A percentile compares a stretch with the other conserved stretches of the same genome.
phyloP scores from a whole-genome alignment of 768 basidiomycete species.

The Saitozyma sp. region DNA sequence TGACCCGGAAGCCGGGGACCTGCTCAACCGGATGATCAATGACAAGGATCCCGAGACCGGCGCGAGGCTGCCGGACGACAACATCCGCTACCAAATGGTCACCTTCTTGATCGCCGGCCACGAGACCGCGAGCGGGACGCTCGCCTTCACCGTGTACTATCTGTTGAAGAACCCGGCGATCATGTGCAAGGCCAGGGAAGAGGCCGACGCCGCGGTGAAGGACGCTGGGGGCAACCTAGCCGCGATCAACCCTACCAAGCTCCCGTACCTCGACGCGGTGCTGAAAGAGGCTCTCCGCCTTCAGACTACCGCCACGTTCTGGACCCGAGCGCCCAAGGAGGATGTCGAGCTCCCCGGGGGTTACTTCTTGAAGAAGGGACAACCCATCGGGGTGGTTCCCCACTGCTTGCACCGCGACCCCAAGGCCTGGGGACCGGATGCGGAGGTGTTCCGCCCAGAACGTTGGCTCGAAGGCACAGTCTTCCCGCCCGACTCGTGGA shows the following conservation, averaged over 20 bases:
- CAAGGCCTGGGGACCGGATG: constrained; percentile 59
- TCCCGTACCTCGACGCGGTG: not conserved
- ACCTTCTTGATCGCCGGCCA: constrained; percentile 61
- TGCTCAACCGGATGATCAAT: constrained; percentile 58
- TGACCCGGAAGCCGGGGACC: constrained; percentile 54
- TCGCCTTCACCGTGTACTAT: not conserved
- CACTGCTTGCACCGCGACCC: constrained; percentile 55
- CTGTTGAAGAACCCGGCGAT: not conserved
- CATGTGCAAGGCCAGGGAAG: not conserved
- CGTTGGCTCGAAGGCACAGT: constrained; percentile 57
- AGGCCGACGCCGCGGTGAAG: not conserved
- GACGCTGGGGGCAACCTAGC: not conserved
- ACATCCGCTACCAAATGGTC: constrained; percentile 57
- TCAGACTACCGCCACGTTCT: not conserved
- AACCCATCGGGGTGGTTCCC: constrained; percentile 45
- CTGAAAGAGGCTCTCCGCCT: not conserved
- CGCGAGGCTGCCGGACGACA: constrained; percentile 54
- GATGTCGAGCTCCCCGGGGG: not conserved
- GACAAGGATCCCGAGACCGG: constrained; percentile 58
- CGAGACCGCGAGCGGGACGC: constrained; percentile 13
- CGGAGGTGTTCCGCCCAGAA: constrained; percentile 55
- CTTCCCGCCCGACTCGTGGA: constrained; percentile 46
- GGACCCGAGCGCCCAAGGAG: not conserved
- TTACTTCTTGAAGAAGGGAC: constrained; percentile 32
- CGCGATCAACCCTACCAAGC: not conserved